Evolutionary conservation across 257 asterid species (phyloP), one percentile per base, ranked within the genome.

Genomic region (Buddleja alternifolia): DNA sequence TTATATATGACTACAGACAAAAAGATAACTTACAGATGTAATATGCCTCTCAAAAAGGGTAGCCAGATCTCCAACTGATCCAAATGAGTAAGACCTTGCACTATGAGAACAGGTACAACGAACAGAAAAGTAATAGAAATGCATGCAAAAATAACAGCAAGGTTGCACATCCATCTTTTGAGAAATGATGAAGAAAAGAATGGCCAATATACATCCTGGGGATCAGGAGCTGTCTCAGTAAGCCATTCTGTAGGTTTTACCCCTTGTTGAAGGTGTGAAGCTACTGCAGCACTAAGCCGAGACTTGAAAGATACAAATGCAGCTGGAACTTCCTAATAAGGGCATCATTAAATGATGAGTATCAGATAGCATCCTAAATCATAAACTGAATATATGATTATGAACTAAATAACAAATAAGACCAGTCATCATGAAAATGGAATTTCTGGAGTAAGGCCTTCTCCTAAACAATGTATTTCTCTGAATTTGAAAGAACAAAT

Each of bases 271-370:
- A 94, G 71, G 57, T 85, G 87, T 45, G 87, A 63, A 72, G 80
- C 96, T 74, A 82, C 41, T 71, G 93, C 93, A 53, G 97, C 92
- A 67, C 75, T 86, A 75, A 89, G 83, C 70, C 97, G 91, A 44
- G 97, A 65, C 83, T 88, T 91, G 81, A 94, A 94, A 73, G 97
- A 89, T 60, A 94, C 97, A 80, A 94, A 94, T 55, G 99, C 99
- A 34, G 97, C 99, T 37, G 88, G 82, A 76, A 87, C 90, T 77
- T 91, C 97, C 99, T 94, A 66, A 50, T 10, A 50, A 55, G 51
- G 19, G 45, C 54, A 70, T 5, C 62, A 48, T 46, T 23, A 21
- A 69, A 67, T 52, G 41, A 51, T 21, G 42, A 48, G 53, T 64
- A 59, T 69, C 76, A 75, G 63, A 60, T 25, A 37, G 34, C 34